Conservation (phyloP, 164 flowering plant species). For the Cinnamomum micranthum region DNA sequence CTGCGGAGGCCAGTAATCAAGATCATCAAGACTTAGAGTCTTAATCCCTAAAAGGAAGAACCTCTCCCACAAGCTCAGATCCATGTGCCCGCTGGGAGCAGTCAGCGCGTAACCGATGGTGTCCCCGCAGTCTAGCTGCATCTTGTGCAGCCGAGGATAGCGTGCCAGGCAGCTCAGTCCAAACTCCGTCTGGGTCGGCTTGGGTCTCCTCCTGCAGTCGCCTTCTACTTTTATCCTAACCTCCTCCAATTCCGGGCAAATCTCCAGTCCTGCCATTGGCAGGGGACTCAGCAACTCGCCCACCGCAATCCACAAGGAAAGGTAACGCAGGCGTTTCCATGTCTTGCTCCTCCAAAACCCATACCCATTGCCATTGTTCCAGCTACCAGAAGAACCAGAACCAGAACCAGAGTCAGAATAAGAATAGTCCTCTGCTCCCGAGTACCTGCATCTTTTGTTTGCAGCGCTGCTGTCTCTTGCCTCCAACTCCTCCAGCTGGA, state of each 20-base stretch:
- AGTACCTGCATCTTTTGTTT: slow-evolving; percentile 41
- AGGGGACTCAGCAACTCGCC: slow-evolving; percentile 72
- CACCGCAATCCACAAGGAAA: slow-evolving; percentile 78
- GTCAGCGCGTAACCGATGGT: slow-evolving; percentile 71
- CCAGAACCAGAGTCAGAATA: background rate
- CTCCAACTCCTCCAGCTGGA: background rate
- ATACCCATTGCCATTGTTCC: slow-evolving; percentile 37
- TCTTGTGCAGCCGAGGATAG: slow-evolving; percentile 56
- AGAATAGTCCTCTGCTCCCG: background rate
- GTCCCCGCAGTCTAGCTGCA: slow-evolving; percentile 82
- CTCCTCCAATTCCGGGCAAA: slow-evolving; percentile 78
- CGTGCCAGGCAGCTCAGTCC: slow-evolving; percentile 48
- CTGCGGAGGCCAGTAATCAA: slow-evolving; percentile 98
- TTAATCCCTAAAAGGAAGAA: slow-evolving; percentile 68
- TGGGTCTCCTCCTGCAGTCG: slow-evolving; percentile 62
- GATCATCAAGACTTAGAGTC: slow-evolving; percentile 50
- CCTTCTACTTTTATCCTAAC: slow-evolving; percentile 74
- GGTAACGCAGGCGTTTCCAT: slow-evolving; percentile 52
- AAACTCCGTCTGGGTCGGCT: slow-evolving; percentile 45
- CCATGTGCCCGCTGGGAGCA: slow-evolving; percentile 91
- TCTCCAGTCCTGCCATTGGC: slow-evolving; percentile 51
- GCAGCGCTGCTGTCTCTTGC: background rate
- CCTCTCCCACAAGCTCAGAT: slow-evolving; percentile 91
- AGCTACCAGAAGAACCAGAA: background rate
- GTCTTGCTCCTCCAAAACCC: slow-evolving; percentile 28